Base-by-base conservation (phyloP, 768 basidiomycete species). In the Tricholoma sp. region DNA sequence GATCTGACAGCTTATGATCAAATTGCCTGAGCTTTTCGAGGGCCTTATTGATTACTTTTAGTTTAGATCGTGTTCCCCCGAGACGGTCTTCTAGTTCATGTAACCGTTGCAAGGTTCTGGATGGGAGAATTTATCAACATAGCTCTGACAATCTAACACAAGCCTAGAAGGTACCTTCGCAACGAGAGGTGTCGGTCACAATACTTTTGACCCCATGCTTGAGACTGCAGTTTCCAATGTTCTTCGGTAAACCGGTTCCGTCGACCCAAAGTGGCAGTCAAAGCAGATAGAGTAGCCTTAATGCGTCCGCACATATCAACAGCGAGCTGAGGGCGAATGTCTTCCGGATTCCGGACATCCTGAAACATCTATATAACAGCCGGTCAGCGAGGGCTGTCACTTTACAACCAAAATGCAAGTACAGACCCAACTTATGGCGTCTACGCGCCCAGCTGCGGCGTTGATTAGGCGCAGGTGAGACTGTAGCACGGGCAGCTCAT, bases 21-120 rank as follows among this genome's bases (percentile, higher is more conserved):
- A 74, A 74, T 61, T 76, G 67, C 53, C 66, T 63, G 53, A 74
- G 61, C 66, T 76, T 77, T 41, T 63, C 58, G 34, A 73, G 59
- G 8, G 47, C 41, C 17, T 48, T 64, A 15, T 55, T 48, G 8
- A 61, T 51, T 18, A 24, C 18, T 24, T 57, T 18, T 53, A 59
- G 47, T 9, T 31, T n/a, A 3, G 47, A 13, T 6, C 29, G 47
- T 10, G 47, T 31, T 49, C 29, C 15, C n/a, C 31, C 32, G 29
- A 49, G 7, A 17, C 47, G 47, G 2, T 49, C 47, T 49, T 49
- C 47, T 31, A 49, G 28, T 17, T 29, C n/a, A 17, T n/a, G 11
- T 10, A 49, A 32, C 3, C 47, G 47, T 32, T 49, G 47, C 29
- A 49, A n/a, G 6, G 47, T 49, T 32, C 47, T 49, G 31, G 31